Evolutionary conservation across 2,329 filamentous ascomycete genomes (phyloP).

Genomic region (Cladosporium sp.): DNA sequence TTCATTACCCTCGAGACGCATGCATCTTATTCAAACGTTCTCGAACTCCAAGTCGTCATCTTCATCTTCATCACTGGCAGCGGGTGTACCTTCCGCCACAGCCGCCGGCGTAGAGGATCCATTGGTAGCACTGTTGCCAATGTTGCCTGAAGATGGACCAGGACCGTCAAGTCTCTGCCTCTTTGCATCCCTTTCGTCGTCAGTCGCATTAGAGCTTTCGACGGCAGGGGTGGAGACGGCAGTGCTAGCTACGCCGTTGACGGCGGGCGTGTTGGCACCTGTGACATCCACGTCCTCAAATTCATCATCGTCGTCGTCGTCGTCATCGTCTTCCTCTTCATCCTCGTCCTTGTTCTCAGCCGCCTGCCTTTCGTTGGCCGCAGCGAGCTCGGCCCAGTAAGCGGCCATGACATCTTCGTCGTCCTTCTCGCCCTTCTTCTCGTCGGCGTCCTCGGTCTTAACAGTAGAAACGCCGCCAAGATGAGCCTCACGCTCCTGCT

Average conservation of each 20-base stretch:
- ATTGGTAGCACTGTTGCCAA: slow-evolving; percentile 14
- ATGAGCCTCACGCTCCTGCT: slow-evolving; percentile 34
- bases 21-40: slow-evolving; percentile 11
- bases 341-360: slow-evolving; percentile 49
- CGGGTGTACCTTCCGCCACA: slow-evolving; percentile 32
- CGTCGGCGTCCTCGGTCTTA: slow-evolving; percentile 43
- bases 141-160: slow-evolving; percentile 18
- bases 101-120: slow-evolving; percentile 15
- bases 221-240: slow-evolving; percentile 27
- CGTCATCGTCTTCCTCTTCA: slow-evolving; percentile 45
- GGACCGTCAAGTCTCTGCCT: slow-evolving; percentile 57
- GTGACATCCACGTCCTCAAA: slow-evolving; percentile 55
- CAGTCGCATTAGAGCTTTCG: slow-evolving; percentile 31
- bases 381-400: slow-evolving; percentile 63
- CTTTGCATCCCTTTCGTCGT: slow-evolving; percentile 52
- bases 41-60: slow-evolving; percentile 33
- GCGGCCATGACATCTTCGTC: slow-evolving; percentile 59
- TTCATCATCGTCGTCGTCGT: slow-evolving; percentile 47
- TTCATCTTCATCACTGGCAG: slow-evolving; percentile 39
- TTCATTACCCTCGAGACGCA: too few relatives aligned
- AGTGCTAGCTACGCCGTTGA: slow-evolving; percentile 28
- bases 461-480: slow-evolving; percentile 33
- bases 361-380: slow-evolving; percentile 49
- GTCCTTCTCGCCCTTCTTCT: slow-evolving; percentile 33
- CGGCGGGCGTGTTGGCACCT: slow-evolving; percentile 28